Conservation (phyloP, 768 basidiomycete genomes). For the Cystobasidium onofrii region DNA sequence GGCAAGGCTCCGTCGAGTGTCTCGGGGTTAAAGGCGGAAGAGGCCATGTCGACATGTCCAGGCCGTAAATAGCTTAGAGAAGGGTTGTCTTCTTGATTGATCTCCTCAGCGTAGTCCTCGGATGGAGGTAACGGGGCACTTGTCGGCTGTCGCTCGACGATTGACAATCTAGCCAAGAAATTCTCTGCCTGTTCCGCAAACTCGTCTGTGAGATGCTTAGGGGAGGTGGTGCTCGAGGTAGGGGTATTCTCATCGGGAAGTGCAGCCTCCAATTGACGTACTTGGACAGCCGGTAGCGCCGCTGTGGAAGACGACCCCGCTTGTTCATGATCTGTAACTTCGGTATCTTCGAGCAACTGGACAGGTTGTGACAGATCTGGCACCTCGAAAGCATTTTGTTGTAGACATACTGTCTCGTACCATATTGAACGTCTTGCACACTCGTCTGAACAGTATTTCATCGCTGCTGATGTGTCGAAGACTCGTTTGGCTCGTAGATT, state of each 20-base stretch:
- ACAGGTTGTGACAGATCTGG: neutral
- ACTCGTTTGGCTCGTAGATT: conserved; percentile 16
- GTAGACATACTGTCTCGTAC: conserved; percentile 27
- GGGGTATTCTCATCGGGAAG: neutral
- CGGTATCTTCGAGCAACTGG: conserved; percentile 24
- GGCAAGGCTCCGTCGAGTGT: neutral
- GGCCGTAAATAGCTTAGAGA: neutral
- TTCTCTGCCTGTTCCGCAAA: conserved; percentile 10
- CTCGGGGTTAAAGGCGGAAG: neutral
- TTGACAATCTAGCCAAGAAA: conserved; percentile 7
- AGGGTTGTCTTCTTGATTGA: neutral
- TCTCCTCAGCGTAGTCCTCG: neutral
- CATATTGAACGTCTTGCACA: conserved; percentile 24
- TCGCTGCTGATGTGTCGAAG: conserved; percentile 12
- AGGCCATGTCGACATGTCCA: neutral
- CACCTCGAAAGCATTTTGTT: conserved; percentile 1
- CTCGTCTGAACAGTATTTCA: conserved; percentile 28
- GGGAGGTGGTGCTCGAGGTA: neutral
- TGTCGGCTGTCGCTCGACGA: conserved; percentile 5
- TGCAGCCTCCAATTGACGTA: neutral
- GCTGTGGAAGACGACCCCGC: neutral
- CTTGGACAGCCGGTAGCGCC: neutral
- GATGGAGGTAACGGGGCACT: neutral
- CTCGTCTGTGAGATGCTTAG: neutral
- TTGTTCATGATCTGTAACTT: neutral